Base-by-base conservation (phyloP, 129 eudicot genomes). In the Tagetes patula region DNA sequence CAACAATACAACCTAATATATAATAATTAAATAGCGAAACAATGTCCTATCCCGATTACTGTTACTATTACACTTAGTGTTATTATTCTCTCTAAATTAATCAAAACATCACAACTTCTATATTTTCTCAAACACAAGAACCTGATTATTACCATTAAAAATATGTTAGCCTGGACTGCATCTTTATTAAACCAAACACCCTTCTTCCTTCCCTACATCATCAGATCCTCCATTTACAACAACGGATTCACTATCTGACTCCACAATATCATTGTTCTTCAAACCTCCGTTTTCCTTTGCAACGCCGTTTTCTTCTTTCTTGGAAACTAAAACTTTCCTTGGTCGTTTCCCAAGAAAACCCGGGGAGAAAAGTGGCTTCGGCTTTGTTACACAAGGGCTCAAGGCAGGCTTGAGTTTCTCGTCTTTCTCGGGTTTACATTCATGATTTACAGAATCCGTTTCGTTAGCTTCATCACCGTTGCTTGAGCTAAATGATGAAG, bases 301-400 rank as follows among this genome's bases (percentile, higher is more conserved):
- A 20, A 54, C 1, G 42, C 32, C 62, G 8, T 1, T 41, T 78
- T 79, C 78, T 2, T 74, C 77, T 77, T 46, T 49, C 47, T 82
- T 77, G 30, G 61, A 53, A 32, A 34, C 31, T 33, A 41, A 52
- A 31, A 70, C 61, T 13, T 71, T 67, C 70, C 76, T 43, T 9
- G 75, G 83, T 11, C 76, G 71, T 67, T 83, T 86, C 50, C 77
- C 84, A 6, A 83, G 81, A 62, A 83, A 83, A 48, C 87, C 91
- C 2, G 80, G 87, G 43, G 84, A 56, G 70, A 86, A 54, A 0
- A 85, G 80, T 59, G 84, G 84, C 74, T 72, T 81, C 54, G 50
- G 31, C 56, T 78, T 83, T 5, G 70, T 54, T 61, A 48, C 80
- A 10, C 81, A 65, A 48, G 77, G 39, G 49, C 38, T 45, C 69